Evolutionary conservation across 1,284 basidiomycete species (phyloP).

Genomic region (Trichosporon sp.): DNA sequence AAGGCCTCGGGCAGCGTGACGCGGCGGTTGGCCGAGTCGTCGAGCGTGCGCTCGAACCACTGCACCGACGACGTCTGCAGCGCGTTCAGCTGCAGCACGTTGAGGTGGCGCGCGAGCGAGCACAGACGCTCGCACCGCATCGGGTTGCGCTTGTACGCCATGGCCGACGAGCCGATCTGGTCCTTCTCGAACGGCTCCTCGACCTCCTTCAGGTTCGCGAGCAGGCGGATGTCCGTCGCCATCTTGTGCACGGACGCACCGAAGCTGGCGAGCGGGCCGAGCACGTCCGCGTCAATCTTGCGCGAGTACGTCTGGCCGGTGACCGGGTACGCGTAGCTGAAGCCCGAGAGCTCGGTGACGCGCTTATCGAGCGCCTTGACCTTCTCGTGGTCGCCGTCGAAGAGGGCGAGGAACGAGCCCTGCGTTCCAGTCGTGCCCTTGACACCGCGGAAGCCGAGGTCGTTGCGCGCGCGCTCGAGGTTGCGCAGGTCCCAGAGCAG

Average conservation of each 20-base stretch:
- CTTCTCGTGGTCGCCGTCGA: conserved; percentile 93
- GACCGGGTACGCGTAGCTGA: conserved; percentile 92
- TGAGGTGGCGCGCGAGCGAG: conserved; percentile 84
- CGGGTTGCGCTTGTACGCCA: conserved; percentile 99
- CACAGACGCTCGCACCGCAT: conserved; percentile 99
- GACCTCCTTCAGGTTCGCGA: conserved; percentile 94
- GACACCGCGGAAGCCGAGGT: conserved; percentile 95
- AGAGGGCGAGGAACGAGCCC: conserved; percentile 88
- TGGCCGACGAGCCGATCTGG: conserved; percentile 92
- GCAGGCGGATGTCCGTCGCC: conserved; percentile 85
- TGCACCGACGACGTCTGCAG: conserved; percentile 87
- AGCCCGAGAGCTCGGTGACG: conserved; percentile 86
- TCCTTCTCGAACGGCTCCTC: conserved; percentile 99
- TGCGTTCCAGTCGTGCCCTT: conserved; percentile 99
- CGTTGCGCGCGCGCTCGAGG: conserved; percentile 81
- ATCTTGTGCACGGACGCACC: conserved; percentile 98
- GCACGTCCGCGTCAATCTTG: conserved; percentile 93
- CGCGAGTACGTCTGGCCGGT: conserved; percentile 98
- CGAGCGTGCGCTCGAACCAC: conserved; percentile 94
- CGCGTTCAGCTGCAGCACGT: conserved; percentile 89
- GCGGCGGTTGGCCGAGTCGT: conserved; percentile 95
- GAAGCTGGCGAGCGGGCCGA: conserved; percentile 82
- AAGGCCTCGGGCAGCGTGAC: conserved; percentile 96
- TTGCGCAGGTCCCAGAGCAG: conserved; percentile 96
- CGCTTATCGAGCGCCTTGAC: conserved; percentile 83